Conservation (phyloP, 208 protist genomes). For the Crithidia brevicula region DNA sequence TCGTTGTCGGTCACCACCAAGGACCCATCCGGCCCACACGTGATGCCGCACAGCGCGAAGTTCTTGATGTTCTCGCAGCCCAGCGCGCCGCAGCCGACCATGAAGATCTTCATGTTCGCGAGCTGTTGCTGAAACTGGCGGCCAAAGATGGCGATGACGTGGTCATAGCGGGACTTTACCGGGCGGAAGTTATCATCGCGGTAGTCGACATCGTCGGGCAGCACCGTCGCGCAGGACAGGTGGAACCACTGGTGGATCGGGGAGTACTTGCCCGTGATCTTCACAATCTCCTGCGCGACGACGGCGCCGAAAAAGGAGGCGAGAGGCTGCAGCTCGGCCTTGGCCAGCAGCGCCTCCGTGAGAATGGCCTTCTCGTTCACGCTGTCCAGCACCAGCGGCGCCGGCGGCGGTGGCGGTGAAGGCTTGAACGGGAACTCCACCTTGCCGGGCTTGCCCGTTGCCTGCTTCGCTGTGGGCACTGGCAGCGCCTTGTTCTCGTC, state of each 20-base stretch:
- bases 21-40: constrained; percentile 74
- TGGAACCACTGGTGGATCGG: constrained; percentile 97
- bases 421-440: constrained; percentile 65
- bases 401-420: constrained; percentile 63
- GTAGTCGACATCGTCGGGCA: constrained; percentile 58
- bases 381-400: constrained; percentile 60
- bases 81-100: constrained; percentile 99
- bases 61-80: constrained; percentile 99
- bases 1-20: constrained; percentile 99
- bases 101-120: constrained; percentile 83
- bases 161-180: constrained; percentile 67
- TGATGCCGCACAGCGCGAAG: constrained; percentile 98
- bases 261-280: constrained; percentile 97
- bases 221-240: constrained; percentile 89
- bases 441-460: constrained; percentile 32
- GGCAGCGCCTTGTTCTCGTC: constrained; percentile 56
- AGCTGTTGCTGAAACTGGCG: constrained; percentile 71
- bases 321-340: constrained; percentile 89
- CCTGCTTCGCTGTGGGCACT: constrained; percentile 13
- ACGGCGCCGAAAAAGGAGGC: constrained; percentile 94
- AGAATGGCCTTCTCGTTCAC: constrained; percentile 59
- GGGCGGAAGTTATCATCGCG: constrained; percentile 47
- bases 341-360: constrained; percentile 58
- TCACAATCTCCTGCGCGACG: constrained; percentile 97
- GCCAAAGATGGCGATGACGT: constrained; percentile 84